Evolutionary conservation across 225 moss, liverwort and hornwort species (phyloP).

Genomic region (Lunularia cruciata): DNA sequence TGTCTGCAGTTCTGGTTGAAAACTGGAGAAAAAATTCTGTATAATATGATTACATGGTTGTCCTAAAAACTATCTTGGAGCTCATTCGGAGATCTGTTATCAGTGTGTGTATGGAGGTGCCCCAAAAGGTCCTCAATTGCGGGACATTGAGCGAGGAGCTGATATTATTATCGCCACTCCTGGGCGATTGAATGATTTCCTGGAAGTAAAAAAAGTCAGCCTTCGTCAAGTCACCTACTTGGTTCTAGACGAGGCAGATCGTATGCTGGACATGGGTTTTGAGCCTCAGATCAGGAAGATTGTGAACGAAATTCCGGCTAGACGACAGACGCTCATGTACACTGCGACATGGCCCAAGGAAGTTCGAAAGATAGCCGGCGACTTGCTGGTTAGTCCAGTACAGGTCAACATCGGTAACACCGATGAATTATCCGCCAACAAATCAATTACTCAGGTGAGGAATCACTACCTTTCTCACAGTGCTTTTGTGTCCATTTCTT

Average conservation of each 20-base stretch:
- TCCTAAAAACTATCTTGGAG: constrained; percentile 7
- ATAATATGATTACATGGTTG: constrained; percentile 14
- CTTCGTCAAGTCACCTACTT: constrained; percentile 79
- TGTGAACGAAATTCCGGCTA: constrained; percentile 81
- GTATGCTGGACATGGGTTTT: constrained; percentile 99
- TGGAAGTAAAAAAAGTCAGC: constrained; percentile 96
- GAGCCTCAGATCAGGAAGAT: constrained; percentile 98
- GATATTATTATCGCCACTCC: constrained; percentile 94
- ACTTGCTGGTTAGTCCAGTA: constrained; percentile 78
- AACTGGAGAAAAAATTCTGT: constrained; percentile 17
- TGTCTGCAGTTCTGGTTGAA: constrained; percentile 20
- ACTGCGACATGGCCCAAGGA: constrained; percentile 98
- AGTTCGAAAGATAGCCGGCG: constrained; percentile 95
- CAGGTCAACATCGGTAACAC: constrained; percentile 98
- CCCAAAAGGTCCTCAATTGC: constrained; percentile 85
- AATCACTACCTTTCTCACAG: too few relatives aligned
- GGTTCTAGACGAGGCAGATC: constrained; percentile 92
- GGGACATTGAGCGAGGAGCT: constrained; percentile 91
- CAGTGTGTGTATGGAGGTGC: constrained; percentile 99
- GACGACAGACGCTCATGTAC: constrained; percentile 94
- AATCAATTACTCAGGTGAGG: constrained; percentile 85
- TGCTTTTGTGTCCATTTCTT: too few relatives aligned
- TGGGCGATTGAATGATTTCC: constrained; percentile 85
- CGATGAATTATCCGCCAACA: constrained; percentile 89
- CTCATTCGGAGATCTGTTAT: constrained; percentile 32